Conservation (phyloP, 352 stramenopile genomes). For the Globisporangium heterothallicum region DNA sequence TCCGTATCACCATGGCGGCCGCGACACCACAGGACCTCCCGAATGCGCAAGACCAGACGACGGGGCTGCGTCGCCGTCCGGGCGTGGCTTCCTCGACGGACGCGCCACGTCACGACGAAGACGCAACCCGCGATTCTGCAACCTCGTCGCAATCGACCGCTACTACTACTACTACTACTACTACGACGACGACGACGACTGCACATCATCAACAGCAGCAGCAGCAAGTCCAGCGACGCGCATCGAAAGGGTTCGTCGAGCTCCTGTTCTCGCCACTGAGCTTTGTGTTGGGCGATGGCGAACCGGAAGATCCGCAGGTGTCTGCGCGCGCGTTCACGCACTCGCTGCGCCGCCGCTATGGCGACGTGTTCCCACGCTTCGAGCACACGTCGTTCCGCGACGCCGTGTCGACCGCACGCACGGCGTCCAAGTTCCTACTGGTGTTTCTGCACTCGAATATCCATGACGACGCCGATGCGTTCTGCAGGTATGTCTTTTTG, state of each 20-base stretch:
- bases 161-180: too few species aligned
- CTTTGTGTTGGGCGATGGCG: conserved; percentile 65
- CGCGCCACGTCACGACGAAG: conserved; percentile 6
- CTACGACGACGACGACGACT: too few species aligned
- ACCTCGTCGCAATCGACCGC: conserved; percentile 12
- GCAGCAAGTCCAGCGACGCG: neutral
- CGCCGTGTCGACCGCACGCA: conserved; percentile 69
- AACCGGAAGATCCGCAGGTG: conserved; percentile 59
- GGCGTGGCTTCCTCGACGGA: neutral
- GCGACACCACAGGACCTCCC: neutral
- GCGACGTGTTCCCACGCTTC: conserved; percentile 57
- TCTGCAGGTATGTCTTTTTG: conserved; percentile 42
- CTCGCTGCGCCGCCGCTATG: conserved; percentile 50
- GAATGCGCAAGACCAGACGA: conserved; percentile 1
- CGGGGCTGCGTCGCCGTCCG: conserved; percentile 27
- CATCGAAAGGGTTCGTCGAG: conserved; percentile 62
- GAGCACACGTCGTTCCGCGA: conserved; percentile 81
- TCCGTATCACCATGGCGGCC: too few species aligned
- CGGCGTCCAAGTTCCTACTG: conserved; percentile 78
- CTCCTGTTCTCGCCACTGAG: conserved; percentile 71
- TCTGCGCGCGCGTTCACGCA: conserved; percentile 52
- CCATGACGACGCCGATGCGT: conserved; percentile 69
- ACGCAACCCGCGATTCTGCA: conserved; percentile 10
- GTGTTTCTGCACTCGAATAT: conserved; percentile 84
- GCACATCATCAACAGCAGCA: too few species aligned